Conservation (phyloP, 768 basidiomycete genomes). For the Boletus pseudopeckii region DNA sequence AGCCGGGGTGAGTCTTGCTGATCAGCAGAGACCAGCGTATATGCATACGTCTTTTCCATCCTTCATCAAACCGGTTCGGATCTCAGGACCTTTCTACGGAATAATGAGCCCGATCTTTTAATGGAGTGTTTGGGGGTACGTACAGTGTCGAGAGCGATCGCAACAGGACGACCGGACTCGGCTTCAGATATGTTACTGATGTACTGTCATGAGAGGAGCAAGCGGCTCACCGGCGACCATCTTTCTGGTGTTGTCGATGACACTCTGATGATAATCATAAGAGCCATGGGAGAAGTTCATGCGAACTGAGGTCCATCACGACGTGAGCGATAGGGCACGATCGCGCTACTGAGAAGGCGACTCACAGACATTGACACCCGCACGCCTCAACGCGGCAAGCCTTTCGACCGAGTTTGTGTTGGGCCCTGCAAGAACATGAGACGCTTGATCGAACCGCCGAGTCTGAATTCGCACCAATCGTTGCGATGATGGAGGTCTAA, state of each 20-base stretch:
- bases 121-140: constrained; percentile 27
- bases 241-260: constrained; percentile 94
- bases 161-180: constrained; percentile 86
- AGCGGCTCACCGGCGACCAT: constrained; percentile 65
- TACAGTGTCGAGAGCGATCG: constrained; percentile 96
- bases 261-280: constrained; percentile 98
- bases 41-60: constrained; percentile 78
- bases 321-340: constrained; percentile 5
- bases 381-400: constrained; percentile 76
- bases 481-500: constrained; percentile 97
- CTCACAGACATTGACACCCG: constrained; percentile 97
- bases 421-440: constrained; percentile 56
- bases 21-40: constrained; percentile 3
- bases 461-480: constrained; percentile 67
- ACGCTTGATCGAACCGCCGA: neutral
- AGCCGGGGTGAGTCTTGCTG: constrained; percentile 3
- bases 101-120: constrained; percentile 5
- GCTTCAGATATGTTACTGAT: constrained; percentile 1
- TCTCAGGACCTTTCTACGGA: constrained; percentile 94
- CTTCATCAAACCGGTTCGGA: constrained; percentile 92
- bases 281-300: constrained; percentile 99
- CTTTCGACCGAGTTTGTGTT: constrained; percentile 93
- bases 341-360: constrained; percentile 10
- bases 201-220: neutral
- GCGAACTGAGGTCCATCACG: constrained; percentile 60